Conservation (phyloP, 179 eudicot genomes). For the Silene coronaria region DNA sequence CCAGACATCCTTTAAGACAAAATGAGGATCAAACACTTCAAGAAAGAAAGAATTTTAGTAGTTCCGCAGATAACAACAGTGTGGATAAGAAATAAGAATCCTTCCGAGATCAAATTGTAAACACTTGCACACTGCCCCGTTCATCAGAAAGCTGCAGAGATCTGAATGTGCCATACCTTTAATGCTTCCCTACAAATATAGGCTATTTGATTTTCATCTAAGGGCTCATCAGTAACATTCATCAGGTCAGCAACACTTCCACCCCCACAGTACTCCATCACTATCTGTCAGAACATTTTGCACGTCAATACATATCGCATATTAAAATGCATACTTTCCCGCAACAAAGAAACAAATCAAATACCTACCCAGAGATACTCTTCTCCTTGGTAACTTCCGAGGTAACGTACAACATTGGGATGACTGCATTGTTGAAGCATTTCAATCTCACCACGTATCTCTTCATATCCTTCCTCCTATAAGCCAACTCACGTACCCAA, state of each 20-base stretch:
- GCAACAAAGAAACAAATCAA: background rate
- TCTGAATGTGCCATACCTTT: conserved; percentile 47
- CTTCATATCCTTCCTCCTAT: conserved; percentile 98
- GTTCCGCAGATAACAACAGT: background rate
- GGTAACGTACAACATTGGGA: conserved; percentile 97
- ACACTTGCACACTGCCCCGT: background rate
- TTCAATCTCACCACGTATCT: conserved; percentile 98
- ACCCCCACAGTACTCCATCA: conserved; percentile 99
- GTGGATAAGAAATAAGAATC: background rate
- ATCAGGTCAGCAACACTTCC: conserved; percentile 98
- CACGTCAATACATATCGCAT: conserved; percentile 4
- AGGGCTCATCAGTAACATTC: conserved; percentile 83
- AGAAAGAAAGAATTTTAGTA: background rate
- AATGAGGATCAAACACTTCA: background rate
- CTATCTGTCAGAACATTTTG: conserved; percentile 59
- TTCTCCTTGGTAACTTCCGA: conserved; percentile 98
- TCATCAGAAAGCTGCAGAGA: background rate
- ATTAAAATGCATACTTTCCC: background rate
- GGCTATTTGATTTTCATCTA: conserved; percentile 88
- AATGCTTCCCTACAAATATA: conserved; percentile 86
- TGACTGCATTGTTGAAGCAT: conserved; percentile 99
- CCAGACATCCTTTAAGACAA: background rate
- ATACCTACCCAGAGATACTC: conserved; percentile 87
- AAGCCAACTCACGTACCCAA: conserved; percentile 17
- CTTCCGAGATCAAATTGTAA: background rate